phyloP scores from a whole-genome alignment of 139 green algal species.

The Klebsormidium nitens region DNA sequence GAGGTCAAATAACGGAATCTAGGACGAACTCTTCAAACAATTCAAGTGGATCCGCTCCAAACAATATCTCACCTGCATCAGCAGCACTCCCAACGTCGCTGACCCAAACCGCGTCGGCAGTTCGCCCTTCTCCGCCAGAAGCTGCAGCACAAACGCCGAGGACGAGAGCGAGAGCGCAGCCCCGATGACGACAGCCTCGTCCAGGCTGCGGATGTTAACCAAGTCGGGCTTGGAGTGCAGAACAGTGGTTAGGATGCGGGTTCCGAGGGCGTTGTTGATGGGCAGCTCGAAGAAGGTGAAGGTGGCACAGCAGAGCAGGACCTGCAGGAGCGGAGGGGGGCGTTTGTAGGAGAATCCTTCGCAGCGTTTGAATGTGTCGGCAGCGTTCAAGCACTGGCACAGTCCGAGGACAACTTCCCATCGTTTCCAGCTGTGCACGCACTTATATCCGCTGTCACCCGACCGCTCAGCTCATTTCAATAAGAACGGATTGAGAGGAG shows the following conservation, averaged over 20 bases:
- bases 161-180: conserved; percentile 89
- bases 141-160: conserved; percentile 96
- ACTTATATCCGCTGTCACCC: no score
- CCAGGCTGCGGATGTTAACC: conserved; percentile 54
- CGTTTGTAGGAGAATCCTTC: no score
- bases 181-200: conserved; percentile 87
- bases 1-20: no score
- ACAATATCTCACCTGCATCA: conserved; percentile 77
- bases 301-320: conserved; percentile 59
- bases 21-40: no score
- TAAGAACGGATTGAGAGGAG: no score
- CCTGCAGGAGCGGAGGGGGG: conserved; percentile 34
- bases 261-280: conserved; percentile 64
- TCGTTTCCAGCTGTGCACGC: no score
- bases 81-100: conserved; percentile 91
- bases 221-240: conserved; percentile 47
- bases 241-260: conserved; percentile 67
- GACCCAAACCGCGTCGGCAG: conserved; percentile 73
- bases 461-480: no score
- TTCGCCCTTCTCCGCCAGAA: conserved; percentile 80
- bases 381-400: no score
- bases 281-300: conserved; percentile 78
- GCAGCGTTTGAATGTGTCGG: no score
- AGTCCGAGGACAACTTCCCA: no score
- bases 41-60: no score